Base-by-base conservation (phyloP, 1,284 basidiomycete genomes). In the Laetiporus sulphureus region DNA sequence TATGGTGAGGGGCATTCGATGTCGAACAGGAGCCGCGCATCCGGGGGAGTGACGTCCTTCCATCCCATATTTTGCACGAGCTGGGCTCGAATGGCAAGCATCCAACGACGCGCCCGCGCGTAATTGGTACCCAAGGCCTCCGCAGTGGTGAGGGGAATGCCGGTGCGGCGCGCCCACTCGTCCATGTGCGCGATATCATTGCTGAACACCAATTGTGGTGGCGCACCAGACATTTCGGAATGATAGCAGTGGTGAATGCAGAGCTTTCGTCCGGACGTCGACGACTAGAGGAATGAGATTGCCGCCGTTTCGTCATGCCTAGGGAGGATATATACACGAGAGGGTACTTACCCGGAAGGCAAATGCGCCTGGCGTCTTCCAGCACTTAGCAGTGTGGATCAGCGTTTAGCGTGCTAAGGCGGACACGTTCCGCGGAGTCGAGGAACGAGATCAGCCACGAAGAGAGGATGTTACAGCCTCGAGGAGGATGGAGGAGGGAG, bases 171-270 rank as follows among this genome's bases (percentile, higher is more conserved):
- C 0, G 86, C 81, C 85, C 85, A 89, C 46, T 73, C 78, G 63
- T 87, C 82, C 79, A 89, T 85, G 56, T 82, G 79, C 42, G 70
- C 69, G 56, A 89, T 80, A 51, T 83, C 79, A 60, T 77, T 79
- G 47, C 79, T 84, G 59, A 89, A 89, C 46, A 81, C 71, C 59
- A 88, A 74, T 56, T 85, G 69, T 34, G 73, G 61, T 40, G 61
- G 60, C 39, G 60, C 46, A 44, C 53, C 57, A 38, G 58, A 42
- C 63, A 65, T 66, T n/a, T n/a, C 40, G 41, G 41, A 46, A 18
- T 18, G 22, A 18, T 19, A 13, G 39, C 39, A 48, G 45, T 20
- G 45, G 51, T 22, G 43, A 45, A 22, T 20, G 36, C 12, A 11
- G 32, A 20, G 36, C 31, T 31, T 5, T 12, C 32, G 40, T 23